Percentiles rank a stretch among this genome's conserved stretches.
phyloP scores from a whole-genome alignment of 2,329 filamentous ascomycete species.

The Mycosphaerelloides madeirae region DNA sequence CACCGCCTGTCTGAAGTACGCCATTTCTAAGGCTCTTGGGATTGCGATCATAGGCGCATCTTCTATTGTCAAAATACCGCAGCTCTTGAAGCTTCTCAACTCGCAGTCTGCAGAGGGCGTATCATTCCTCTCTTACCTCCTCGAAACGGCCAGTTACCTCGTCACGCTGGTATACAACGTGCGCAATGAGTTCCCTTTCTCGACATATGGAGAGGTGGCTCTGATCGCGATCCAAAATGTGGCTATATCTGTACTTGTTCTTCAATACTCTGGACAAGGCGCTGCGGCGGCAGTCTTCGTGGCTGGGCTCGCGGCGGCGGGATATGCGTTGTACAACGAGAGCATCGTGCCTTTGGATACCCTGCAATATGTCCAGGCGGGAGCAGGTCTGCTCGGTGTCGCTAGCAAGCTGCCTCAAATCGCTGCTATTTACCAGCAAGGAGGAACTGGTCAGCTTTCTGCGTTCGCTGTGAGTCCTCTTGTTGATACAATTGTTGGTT shows the following conservation, averaged over 20 bases:
- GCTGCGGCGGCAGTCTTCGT: constrained; percentile 71
- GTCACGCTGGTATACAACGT: constrained; percentile 90
- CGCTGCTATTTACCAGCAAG: constrained; percentile 73
- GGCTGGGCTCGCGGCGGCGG: constrained; percentile 65
- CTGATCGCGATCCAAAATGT: constrained; percentile 91
- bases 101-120: constrained; percentile 79
- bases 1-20: constrained; percentile 78
- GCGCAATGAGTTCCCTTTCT: constrained; percentile 88
- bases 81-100: constrained; percentile 85
- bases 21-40: constrained; percentile 85
- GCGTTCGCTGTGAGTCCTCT: constrained; percentile 76
- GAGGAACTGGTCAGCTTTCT: constrained; percentile 89
- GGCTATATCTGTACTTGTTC: constrained; percentile 77
- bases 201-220: constrained; percentile 91
- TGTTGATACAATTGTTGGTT: neutral
- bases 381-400: constrained; percentile 75
- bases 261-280: constrained; percentile 71
- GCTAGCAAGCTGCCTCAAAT: constrained; percentile 95
- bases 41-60: constrained; percentile 89
- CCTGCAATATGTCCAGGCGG: constrained; percentile 73
- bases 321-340: constrained; percentile 65
- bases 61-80: constrained; percentile 90
- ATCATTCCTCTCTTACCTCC: constrained; percentile 83
- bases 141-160: constrained; percentile 83
- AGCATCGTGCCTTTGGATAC: constrained; percentile 60